phyloP scores from a whole-genome alignment of 2,329 filamentous ascomycete species.

The Zasmidium citrigriseum region DNA sequence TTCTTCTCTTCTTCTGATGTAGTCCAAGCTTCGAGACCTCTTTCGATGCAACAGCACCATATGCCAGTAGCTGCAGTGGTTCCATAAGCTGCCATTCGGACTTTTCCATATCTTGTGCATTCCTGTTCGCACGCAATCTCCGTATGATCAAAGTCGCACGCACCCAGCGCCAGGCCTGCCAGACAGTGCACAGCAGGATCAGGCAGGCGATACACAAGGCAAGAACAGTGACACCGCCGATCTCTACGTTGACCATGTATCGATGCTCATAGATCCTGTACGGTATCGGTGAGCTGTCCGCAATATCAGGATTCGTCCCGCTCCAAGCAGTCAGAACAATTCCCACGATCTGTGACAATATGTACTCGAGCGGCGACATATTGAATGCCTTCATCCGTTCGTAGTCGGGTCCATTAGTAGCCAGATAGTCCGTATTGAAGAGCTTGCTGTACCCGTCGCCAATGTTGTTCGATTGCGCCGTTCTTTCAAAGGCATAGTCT shows the following conservation, averaged over 20 bases:
- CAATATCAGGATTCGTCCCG: constrained; percentile 6
- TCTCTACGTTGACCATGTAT: constrained; percentile 4
- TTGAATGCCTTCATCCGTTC: constrained; percentile 6
- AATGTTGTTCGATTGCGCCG: constrained; percentile 1
- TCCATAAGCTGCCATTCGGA: constrained; percentile 4
- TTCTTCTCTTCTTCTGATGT: background rate
- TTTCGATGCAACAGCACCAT: background rate
- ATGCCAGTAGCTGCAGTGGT: constrained; percentile 2
- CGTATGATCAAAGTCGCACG: background rate
- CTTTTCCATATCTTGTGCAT: background rate
- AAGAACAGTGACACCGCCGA: constrained; percentile 1
- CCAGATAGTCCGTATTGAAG: constrained; percentile 5
- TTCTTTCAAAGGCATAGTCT: constrained; percentile 9
- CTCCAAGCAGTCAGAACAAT: constrained; percentile 9
- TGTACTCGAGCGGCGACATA: constrained; percentile 6
- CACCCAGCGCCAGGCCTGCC: constrained; percentile 3
- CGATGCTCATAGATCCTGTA: constrained; percentile 5
- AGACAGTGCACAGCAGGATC: constrained; percentile 3
- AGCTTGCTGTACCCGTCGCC: constrained; percentile 11
- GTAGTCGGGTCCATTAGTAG: background rate
- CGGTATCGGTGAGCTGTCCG: background rate
- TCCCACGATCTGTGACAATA: constrained; percentile 6
- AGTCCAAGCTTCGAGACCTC: background rate
- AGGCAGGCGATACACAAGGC: constrained; percentile 1
- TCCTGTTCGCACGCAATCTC: background rate